Conservation (phyloP, 805 yeast species). For the Yamadazyma sp. region DNA sequence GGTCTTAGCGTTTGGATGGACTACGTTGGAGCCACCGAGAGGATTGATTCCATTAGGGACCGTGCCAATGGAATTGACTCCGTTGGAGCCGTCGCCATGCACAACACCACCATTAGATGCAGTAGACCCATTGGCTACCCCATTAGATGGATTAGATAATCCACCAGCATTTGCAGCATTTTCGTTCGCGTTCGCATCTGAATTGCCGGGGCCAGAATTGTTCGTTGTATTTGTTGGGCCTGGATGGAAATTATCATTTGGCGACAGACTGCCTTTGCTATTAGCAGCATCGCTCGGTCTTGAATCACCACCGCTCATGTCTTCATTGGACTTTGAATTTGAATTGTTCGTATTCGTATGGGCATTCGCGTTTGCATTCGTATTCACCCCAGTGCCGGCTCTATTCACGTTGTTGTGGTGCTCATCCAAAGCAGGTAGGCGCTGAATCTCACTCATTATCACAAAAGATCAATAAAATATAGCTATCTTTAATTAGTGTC, state of each 20-base stretch:
- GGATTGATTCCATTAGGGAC: conserved; percentile 16
- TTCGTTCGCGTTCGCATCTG: no score
- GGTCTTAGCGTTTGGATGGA: conserved; percentile 64
- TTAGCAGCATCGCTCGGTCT: conserved; percentile 1
- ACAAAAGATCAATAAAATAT: no score
- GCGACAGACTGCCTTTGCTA: not conserved
- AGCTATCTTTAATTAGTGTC: no score
- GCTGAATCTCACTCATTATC: conserved; percentile 17
- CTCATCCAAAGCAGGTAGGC: conserved; percentile 7
- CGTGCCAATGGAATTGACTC: no score
- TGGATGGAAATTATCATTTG: not conserved
- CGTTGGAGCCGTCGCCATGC: not conserved
- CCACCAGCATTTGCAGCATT: no score
- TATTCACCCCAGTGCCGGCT: not conserved
- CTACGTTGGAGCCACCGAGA: conserved; percentile 18
- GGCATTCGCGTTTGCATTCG: not conserved
- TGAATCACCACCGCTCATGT: no score
- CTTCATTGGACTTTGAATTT: not conserved
- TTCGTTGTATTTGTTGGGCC: no score
- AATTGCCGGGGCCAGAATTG: no score
- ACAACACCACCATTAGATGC: no score
- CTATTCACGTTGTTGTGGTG: no score
- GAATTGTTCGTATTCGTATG: no score
- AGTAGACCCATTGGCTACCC: not conserved
- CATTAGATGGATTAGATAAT: no score